These are phyloP conservation scores for Dittrichia graveolens DNA, from an alignment of 129 eudicot genomes.

Conservation along the genomic window DNA sequence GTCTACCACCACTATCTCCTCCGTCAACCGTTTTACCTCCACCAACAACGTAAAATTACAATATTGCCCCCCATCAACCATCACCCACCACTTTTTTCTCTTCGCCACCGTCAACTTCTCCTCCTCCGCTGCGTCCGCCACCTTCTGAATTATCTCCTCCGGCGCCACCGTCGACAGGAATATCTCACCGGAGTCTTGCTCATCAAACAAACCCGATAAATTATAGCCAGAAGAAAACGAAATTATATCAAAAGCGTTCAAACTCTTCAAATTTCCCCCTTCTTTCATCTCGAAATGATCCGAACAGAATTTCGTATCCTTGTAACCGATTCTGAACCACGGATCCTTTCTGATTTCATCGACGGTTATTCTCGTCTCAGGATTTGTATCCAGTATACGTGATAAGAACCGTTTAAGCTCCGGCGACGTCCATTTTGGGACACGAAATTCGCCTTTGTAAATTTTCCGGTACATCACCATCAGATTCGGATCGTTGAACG, in stretches of 20 bases:
- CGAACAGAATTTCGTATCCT: slow-evolving; percentile 1
- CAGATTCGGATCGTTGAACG: slow-evolving; percentile 63
- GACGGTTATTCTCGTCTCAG: slow-evolving; percentile 51
- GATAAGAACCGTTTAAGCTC: slow-evolving; percentile 50
- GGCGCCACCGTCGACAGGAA: slow-evolving; percentile 51
- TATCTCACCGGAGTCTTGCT: slow-evolving; percentile 40
- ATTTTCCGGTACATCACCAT: slow-evolving; percentile 69
- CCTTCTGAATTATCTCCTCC: slow-evolving; percentile 51
- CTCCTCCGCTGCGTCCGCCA: slow-evolving; percentile 43
- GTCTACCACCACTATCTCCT: slow-evolving; percentile 61
- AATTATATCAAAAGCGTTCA: slow-evolving; percentile 70
- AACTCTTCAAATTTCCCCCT: slow-evolving; percentile 10
- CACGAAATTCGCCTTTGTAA: slow-evolving; percentile 59
- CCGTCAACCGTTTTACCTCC: slow-evolving; percentile 63
- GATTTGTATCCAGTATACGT: slow-evolving; percentile 62
- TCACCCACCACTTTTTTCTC: slow-evolving; percentile 40
- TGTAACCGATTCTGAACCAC: slow-evolving; percentile 57
- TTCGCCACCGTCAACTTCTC: slow-evolving; percentile 48
- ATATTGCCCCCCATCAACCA: slow-evolving; percentile 64
- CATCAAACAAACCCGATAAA: slow-evolving; percentile 55
- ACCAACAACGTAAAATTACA: slow-evolving; percentile 40
- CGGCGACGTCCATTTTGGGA: slow-evolving; percentile 67
- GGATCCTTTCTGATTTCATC: slow-evolving; percentile 51
- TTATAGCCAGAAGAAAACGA: slow-evolving; percentile 61
- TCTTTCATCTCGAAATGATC: slow-evolving; percentile 38